phyloP scores from a whole-genome alignment of 768 basidiomycete species.

The Podaxis sp. region DNA sequence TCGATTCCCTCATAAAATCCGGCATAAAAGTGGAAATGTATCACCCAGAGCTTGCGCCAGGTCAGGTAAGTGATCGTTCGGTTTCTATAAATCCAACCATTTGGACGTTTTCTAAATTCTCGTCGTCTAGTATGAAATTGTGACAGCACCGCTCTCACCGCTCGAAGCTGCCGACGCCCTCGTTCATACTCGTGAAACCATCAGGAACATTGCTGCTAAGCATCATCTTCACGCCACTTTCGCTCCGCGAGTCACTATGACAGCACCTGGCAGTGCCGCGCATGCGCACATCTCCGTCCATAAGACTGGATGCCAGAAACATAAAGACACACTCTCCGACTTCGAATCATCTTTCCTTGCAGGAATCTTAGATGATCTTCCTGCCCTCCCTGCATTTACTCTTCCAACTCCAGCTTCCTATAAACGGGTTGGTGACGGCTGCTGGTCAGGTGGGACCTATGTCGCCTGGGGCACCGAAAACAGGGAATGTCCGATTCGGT shows the following conservation, averaged over 20 bases:
- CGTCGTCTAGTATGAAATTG: slow-evolving; percentile 49
- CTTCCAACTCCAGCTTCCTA: slow-evolving; percentile 66
- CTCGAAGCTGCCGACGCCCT: slow-evolving; percentile 67
- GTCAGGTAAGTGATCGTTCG: slow-evolving; percentile 31
- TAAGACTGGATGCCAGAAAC: slow-evolving; percentile 23
- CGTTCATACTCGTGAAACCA: slow-evolving; percentile 65
- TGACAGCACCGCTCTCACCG: slow-evolving; percentile 66
- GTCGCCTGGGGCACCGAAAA: slow-evolving; percentile 70
- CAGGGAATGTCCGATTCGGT: slow-evolving; percentile 62
- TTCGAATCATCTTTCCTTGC: slow-evolving; percentile 61
- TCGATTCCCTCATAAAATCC: slow-evolving; percentile 43
- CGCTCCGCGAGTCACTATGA: slow-evolving; percentile 49
- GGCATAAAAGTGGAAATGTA: slow-evolving; percentile 67
- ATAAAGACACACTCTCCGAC: slow-evolving; percentile 21
- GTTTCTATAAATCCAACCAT: neutral
- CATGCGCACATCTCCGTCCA: slow-evolving; percentile 72
- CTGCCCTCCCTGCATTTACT: slow-evolving; percentile 55
- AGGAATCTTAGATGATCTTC: slow-evolving; percentile 56
- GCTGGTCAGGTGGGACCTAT: slow-evolving; percentile 74
- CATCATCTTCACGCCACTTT: slow-evolving; percentile 69
- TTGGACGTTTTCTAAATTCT: neutral
- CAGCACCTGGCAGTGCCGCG: slow-evolving; percentile 51
- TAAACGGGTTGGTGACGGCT: slow-evolving; percentile 59
- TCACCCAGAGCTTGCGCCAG: slow-evolving; percentile 70
- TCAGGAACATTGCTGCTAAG: slow-evolving; percentile 62